phyloP scores from a whole-genome alignment of 129 eudicot genomes.

The Chrysanthemum lavandulifolium region DNA sequence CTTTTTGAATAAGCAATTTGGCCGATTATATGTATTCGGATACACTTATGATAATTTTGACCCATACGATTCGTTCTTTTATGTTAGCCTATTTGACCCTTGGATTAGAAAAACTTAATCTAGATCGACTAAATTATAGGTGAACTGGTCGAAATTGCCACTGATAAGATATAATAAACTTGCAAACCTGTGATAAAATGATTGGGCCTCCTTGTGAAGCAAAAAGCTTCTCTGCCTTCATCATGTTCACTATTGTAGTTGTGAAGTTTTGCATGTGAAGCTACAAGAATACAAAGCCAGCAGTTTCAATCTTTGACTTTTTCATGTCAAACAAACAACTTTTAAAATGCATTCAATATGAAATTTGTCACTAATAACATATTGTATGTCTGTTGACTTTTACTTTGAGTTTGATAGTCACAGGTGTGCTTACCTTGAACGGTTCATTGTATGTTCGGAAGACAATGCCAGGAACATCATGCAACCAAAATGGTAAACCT shows the following conservation, averaged over 20 bases:
- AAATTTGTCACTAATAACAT: not conserved
- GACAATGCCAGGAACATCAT: slow-evolving; percentile 79
- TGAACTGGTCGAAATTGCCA: too few relatives aligned
- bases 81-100: too few relatives aligned
- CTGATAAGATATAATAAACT: not conserved
- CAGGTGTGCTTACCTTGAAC: slow-evolving; percentile 50
- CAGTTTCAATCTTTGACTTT: slow-evolving; percentile 7
- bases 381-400: not conserved
- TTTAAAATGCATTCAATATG: not conserved
- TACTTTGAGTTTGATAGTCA: slow-evolving; percentile 2
- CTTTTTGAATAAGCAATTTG: too few relatives aligned
- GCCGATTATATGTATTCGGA: too few relatives aligned
- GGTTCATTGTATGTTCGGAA: slow-evolving; percentile 77
- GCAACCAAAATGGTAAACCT: slow-evolving; percentile 94
- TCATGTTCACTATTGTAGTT: slow-evolving; percentile 69
- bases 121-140: too few relatives aligned
- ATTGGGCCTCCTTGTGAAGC: slow-evolving; percentile 98
- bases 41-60: too few relatives aligned
- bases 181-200: slow-evolving; percentile 80
- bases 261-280: slow-evolving; percentile 68
- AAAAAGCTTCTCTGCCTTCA: slow-evolving; percentile 69
- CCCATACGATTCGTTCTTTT: too few relatives aligned
- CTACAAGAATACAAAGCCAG: slow-evolving; percentile 30
- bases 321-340: slow-evolving; percentile 18
- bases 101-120: too few relatives aligned